These are phyloP conservation scores for Fremontodendron californicum DNA, from an alignment of 345 rosid species.

Conservation along the genomic window DNA sequence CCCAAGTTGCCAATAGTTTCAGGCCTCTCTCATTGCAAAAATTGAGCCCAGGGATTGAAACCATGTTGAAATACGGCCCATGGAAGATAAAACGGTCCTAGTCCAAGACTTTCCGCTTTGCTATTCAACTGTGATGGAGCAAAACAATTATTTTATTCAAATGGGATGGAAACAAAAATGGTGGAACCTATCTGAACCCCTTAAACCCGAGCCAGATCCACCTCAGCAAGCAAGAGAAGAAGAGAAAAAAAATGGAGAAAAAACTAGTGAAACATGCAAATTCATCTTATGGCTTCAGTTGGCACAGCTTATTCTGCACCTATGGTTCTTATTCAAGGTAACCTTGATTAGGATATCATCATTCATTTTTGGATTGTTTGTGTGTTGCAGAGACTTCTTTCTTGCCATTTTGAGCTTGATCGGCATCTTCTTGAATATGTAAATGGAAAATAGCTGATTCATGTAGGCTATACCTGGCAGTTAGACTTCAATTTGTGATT, in stretches of 20 bases:
- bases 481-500: not conserved
- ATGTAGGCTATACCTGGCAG: not conserved
- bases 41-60: too few species aligned
- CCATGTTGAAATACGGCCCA: not conserved
- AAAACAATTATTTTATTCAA: not conserved
- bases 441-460: slow-evolving; percentile 45
- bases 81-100: not conserved
- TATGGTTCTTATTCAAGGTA: not conserved
- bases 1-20: too few species aligned
- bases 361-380: too few species aligned
- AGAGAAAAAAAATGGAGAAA: slow-evolving; percentile 19
- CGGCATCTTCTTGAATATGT: slow-evolving; percentile 65
- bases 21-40: too few species aligned
- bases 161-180: not conserved
- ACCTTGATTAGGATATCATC: not conserved
- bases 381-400: slow-evolving; percentile 60
- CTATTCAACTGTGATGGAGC: not conserved
- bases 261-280: not conserved
- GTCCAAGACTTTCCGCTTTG: not conserved
- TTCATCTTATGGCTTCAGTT: not conserved
- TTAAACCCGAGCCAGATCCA: not conserved
- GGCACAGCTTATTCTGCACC: not conserved
- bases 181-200: not conserved
- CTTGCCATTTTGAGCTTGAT: slow-evolving; percentile 75
- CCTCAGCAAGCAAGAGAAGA: not conserved